These are phyloP conservation scores for Arabidopsis thaliana DNA, from an alignment of 345 rosid species.

Conservation along the genomic window TAIR10.1 NC_003070.9:7994001-7994500, in stretches of 20 bases:
- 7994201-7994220: not conserved
- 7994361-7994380: not conserved
- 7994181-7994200: not conserved
- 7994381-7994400: slow-evolving; percentile 1
- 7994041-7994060: slow-evolving; percentile 39
- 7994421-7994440: slow-evolving; percentile 22
- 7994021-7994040: not conserved
- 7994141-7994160: not conserved
- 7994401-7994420: not conserved
- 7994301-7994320: slow-evolving; percentile 30
- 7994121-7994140: slow-evolving; percentile 25
- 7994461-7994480: slow-evolving; percentile 43
- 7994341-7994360: slow-evolving; percentile 36
- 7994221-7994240: not conserved
- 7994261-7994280: slow-evolving; percentile 36
- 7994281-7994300: slow-evolving; percentile 34
- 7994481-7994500: slow-evolving; percentile 75
- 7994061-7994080: slow-evolving; percentile 39
- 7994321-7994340: not conserved
- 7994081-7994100: slow-evolving; percentile 22
- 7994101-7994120: slow-evolving; percentile 29
- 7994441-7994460: not conserved
- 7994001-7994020: not conserved
- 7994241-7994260: slow-evolving; percentile 43
- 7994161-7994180: not conserved